These are phyloP conservation scores for Podospora bellae-mahoneyi DNA, from an alignment of 495 filamentous ascomycete genomes.

Conservation along the genomic window DNA sequence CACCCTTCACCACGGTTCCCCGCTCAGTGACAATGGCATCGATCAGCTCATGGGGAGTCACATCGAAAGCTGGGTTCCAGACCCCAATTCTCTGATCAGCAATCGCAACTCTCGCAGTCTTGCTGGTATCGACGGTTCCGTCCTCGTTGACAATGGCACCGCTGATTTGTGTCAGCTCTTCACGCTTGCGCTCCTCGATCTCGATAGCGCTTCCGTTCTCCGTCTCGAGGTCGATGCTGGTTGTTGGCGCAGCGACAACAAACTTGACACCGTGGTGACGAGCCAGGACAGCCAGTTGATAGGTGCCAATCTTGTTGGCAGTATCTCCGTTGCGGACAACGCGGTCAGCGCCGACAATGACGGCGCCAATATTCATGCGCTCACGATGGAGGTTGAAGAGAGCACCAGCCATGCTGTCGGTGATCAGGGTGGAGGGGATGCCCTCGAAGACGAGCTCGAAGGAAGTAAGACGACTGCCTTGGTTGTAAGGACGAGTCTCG, in stretches of 20 bases:
- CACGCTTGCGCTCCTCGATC: conserved; percentile 78
- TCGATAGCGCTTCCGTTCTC: conserved; percentile 69
- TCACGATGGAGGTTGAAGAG: conserved; percentile 61
- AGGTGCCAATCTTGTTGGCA: conserved; percentile 99
- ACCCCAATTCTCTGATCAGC: conserved; percentile 78
- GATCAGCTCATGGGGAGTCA: conserved; percentile 81
- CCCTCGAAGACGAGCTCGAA: conserved; percentile 92
- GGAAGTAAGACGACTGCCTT: conserved; percentile 90
- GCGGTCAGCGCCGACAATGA: conserved; percentile 91
- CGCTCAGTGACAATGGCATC: conserved; percentile 93
- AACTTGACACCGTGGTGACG: conserved; percentile 87
- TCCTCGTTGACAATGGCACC: conserved; percentile 59
- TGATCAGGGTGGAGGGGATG: conserved; percentile 90
- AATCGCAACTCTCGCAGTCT: conserved; percentile 68
- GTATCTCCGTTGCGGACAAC: conserved; percentile 97
- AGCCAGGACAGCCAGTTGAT: conserved; percentile 80
- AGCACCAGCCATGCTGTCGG: conserved; percentile 93
- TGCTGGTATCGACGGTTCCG: conserved; percentile 47
- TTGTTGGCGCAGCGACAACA: conserved; percentile 89
- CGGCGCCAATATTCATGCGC: conserved; percentile 64
- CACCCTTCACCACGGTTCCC: conserved; percentile 75
- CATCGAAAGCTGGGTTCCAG: conserved; percentile 97
- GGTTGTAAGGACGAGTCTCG: conserved; percentile 96
- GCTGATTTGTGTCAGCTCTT: conserved; percentile 76
- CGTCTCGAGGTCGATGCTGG: conserved; percentile 86